Percentiles rank a stretch among this genome's conserved stretches.
Conservation (phyloP, 371 early-diverging fungal species). For the Zychaea mexicana region DNA sequence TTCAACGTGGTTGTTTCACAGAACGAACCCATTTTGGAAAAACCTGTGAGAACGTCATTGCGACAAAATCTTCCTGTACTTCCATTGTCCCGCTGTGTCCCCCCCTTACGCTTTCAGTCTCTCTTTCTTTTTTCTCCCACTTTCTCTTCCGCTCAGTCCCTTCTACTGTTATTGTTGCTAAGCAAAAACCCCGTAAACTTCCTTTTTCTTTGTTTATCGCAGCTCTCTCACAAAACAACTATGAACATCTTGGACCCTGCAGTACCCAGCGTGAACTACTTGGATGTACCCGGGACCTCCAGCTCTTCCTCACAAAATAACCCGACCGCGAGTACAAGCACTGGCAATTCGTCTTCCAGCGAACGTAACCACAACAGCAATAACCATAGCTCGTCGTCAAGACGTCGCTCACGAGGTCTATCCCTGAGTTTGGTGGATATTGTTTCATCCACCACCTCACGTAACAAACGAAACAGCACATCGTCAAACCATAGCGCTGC, state of each 20-base stretch:
- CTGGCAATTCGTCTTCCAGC: background rate
- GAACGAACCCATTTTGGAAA: background rate
- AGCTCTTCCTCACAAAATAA: background rate
- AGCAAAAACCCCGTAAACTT: background rate
- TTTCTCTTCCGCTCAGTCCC: background rate
- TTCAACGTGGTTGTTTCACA: background rate
- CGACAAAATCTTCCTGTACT: background rate
- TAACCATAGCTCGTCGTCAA: background rate
- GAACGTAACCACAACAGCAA: background rate
- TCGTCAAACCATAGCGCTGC: background rate
- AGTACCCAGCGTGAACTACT: background rate
- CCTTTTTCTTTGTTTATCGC: background rate
- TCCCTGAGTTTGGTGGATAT: slow-evolving; percentile 10
- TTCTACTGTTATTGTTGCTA: background rate
- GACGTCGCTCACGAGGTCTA: slow-evolving; percentile 12
- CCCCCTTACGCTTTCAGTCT: background rate
- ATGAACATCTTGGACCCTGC: background rate
- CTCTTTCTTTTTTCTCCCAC: background rate
- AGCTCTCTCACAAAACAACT: no score
- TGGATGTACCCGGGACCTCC: background rate
- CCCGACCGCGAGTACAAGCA: background rate
- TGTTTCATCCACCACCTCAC: slow-evolving; percentile 1
- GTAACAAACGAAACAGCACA: slow-evolving; percentile 10
- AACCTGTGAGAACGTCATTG: background rate
- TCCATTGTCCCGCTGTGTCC: background rate